These are phyloP conservation scores for Xylariaceae sp. DNA, from an alignment of 2,329 filamentous ascomycete species.

Conservation along the genomic window DNA sequence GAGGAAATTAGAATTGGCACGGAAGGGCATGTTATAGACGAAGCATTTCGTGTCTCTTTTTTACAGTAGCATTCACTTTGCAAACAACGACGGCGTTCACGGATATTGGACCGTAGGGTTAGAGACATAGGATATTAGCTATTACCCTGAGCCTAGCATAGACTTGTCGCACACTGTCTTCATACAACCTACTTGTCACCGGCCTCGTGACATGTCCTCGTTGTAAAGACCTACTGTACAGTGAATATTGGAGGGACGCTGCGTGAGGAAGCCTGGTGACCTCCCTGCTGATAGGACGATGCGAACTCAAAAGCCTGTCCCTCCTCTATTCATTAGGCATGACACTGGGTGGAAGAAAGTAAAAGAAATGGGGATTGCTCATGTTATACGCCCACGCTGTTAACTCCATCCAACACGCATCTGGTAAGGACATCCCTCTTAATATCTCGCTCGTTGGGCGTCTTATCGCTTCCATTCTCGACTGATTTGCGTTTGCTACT, in stretches of 20 bases:
- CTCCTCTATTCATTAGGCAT: conserved; percentile 6
- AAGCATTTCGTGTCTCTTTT: too few species aligned
- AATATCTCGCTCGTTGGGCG: conserved; percentile 1
- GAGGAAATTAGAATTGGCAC: conserved; percentile 78
- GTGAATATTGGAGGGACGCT: conserved; percentile 2
- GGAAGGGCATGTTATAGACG: conserved; percentile 77
- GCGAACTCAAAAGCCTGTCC: neutral
- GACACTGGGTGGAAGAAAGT: neutral
- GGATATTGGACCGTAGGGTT: conserved; percentile 3
- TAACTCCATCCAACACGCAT: conserved; percentile 31
- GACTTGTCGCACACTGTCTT: too few species aligned
- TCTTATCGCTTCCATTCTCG: neutral
- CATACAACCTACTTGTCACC: neutral
- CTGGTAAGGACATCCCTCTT: neutral
- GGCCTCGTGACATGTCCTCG: neutral
- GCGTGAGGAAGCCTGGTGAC: too few species aligned
- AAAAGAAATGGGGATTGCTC: conserved; percentile 8
- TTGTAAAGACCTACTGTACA: conserved; percentile 12
- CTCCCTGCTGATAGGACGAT: neutral
- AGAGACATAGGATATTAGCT: neutral
- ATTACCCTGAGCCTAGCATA: neutral
- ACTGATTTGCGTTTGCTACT: neutral
- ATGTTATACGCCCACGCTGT: conserved; percentile 15
- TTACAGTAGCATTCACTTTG: neutral
- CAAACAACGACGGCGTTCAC: conserved; percentile 12